A percentile compares a stretch with the other conserved stretches of the same genome.
Evolutionary conservation across 352 stramenopile genomes (phyloP).

Genomic region (Hyaloperonospora brassicae): DNA sequence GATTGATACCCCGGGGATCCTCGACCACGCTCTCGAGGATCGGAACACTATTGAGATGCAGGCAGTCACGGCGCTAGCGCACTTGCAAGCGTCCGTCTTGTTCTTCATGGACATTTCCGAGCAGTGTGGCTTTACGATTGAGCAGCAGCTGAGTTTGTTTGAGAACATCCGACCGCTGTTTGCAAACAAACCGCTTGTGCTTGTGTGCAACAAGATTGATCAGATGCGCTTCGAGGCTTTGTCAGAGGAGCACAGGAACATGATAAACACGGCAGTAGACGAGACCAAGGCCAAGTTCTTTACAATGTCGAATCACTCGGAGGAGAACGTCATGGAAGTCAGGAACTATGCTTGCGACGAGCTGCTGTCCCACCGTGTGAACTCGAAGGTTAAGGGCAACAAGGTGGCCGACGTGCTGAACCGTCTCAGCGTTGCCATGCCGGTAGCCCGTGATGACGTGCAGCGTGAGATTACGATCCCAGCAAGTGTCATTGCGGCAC

Average conservation of each 20-base stretch:
- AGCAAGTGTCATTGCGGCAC: conserved; percentile 83
- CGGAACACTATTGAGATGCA: conserved; percentile 99
- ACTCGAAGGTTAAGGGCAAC: conserved; percentile 91
- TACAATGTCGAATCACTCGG: conserved; percentile 96
- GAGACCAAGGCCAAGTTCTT: conserved; percentile 90
- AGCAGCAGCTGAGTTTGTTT: conserved; percentile 96
- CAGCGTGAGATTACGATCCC: conserved; percentile 90
- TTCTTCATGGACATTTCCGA: conserved; percentile 99
- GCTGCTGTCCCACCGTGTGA: conserved; percentile 90
- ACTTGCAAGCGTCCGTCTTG: conserved; percentile 98
- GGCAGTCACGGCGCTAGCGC: conserved; percentile 97
- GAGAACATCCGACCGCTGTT: conserved; percentile 98
- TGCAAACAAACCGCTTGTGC: conserved; percentile 97
- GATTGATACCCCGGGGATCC: conserved; percentile 99
- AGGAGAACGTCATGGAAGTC: conserved; percentile 94
- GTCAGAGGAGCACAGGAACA: conserved; percentile 54
- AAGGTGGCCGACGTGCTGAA: conserved; percentile 96
- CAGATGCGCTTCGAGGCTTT: conserved; percentile 91
- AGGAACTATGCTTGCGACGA: conserved; percentile 95
- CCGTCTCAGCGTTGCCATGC: conserved; percentile 92
- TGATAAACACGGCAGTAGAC: conserved; percentile 71
- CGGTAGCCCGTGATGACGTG: conserved; percentile 88
- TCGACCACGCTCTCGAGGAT: conserved; percentile 98
- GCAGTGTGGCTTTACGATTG: conserved; percentile 98
- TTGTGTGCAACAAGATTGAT: conserved; percentile 99